These are phyloP conservation scores for Thalassiosira mediterranea DNA, from an alignment of 352 stramenopile species.

Conservation along the genomic window DNA sequence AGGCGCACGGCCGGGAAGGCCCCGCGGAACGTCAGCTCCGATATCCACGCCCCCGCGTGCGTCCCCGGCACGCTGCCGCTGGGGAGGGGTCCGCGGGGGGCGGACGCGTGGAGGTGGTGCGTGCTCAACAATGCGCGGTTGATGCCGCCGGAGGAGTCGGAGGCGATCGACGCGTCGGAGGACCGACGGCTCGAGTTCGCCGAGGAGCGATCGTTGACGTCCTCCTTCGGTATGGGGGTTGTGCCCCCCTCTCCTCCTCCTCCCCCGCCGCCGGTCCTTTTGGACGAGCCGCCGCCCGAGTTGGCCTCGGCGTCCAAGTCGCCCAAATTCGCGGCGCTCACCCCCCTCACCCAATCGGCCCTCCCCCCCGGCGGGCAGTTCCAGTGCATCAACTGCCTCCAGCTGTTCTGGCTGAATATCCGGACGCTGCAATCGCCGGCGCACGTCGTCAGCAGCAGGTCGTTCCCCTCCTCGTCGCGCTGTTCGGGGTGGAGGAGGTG, in stretches of 20 bases:
- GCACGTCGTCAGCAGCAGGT: constrained; percentile 80
- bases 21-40: constrained; percentile 77
- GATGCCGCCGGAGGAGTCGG: constrained; percentile 34
- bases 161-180: constrained; percentile 20
- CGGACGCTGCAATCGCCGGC: constrained; percentile 55
- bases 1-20: constrained; percentile 76
- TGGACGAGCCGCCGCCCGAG: constrained; percentile 9
- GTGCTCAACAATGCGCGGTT: constrained; percentile 28
- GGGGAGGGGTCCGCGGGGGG: constrained; percentile 20
- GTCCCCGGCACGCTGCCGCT: constrained; percentile 56
- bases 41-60: constrained; percentile 81
- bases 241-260: constrained; percentile 3
- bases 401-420: constrained; percentile 81
- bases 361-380: constrained; percentile 60
- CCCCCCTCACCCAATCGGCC: constrained; percentile 78
- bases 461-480: constrained; percentile 64
- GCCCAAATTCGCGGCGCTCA: constrained; percentile 77
- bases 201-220: not conserved
- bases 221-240: constrained; percentile 3
- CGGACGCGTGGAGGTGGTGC: constrained; percentile 19
- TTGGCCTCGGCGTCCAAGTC: constrained; percentile 70
- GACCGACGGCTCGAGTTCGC: not conserved
- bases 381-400: constrained; percentile 81
- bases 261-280: constrained; percentile 2
- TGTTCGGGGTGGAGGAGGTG: constrained; percentile 8